These are phyloP conservation scores for Sanghuangporus sanghuang DNA, from an alignment of 1,284 basidiomycete genomes.

Conservation along the genomic window DNA sequence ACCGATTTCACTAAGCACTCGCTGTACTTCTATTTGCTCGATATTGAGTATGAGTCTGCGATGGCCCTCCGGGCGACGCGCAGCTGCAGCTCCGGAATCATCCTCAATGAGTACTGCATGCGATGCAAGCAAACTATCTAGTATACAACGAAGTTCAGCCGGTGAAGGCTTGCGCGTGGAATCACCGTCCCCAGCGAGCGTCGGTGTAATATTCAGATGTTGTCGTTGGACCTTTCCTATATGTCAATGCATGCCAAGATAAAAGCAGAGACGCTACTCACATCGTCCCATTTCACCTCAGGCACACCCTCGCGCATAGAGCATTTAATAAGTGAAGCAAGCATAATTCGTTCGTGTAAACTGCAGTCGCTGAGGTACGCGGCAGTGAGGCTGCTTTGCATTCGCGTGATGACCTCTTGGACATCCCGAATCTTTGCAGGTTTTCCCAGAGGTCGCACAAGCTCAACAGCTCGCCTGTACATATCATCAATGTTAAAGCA, in stretches of 20 bases:
- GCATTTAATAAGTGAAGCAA: conserved; percentile 84
- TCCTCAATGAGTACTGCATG: conserved; percentile 70
- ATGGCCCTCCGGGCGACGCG: conserved; percentile 52
- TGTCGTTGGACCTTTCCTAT: conserved; percentile 55
- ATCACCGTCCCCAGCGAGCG: conserved; percentile 47
- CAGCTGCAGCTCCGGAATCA: conserved; percentile 36
- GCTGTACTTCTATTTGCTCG: conserved; percentile 67
- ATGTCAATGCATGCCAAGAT: not conserved
- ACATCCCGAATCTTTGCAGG: conserved; percentile 74
- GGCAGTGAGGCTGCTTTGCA: conserved; percentile 90
- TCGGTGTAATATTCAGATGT: conserved; percentile 55
- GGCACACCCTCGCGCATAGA: conserved; percentile 82
- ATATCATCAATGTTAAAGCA: not conserved
- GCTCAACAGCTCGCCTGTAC: conserved; percentile 75
- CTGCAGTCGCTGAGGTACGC: conserved; percentile 77
- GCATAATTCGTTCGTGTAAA: conserved; percentile 84
- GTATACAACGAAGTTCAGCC: conserved; percentile 53
- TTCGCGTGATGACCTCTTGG: conserved; percentile 76
- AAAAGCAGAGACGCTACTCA: conserved; percentile 31
- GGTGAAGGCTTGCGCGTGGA: conserved; percentile 47
- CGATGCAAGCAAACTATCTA: conserved; percentile 66
- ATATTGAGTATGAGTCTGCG: conserved; percentile 62
- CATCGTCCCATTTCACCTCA: conserved; percentile 81
- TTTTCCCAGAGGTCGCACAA: conserved; percentile 48
- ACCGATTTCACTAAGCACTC: conserved; percentile 67